Evolutionary conservation across 192 early-diverging fungal species (phyloP), one percentile per base, ranked within the genome.

Genomic region (Coemansia sp.): DNA sequence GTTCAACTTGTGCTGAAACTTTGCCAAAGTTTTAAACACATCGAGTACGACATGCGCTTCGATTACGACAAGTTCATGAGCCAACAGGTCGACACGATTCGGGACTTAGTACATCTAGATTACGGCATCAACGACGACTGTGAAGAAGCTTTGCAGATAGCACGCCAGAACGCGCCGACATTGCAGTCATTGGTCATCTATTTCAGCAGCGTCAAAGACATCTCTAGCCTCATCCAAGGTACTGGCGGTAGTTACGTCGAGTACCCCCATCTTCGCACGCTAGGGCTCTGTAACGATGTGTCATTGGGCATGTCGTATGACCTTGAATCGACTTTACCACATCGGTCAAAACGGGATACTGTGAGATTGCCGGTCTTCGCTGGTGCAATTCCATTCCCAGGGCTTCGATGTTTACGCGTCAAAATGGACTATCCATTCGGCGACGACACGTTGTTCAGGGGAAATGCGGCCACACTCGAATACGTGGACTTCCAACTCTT

Each of bases 401-500:
- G 17, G 15, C 58, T 60, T 5, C 58, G 58, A 8, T 34, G 58
- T 15, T 14, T 60, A 34, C 1, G 34, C 14, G 19, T 60, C n/a
- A 14, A 19, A 14, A 36, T 36, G 1, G 29, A 36, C n/a, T 60
- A 60, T 15, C 58, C 34, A 19, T 60, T 60, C 27, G 32, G 31
- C 58, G 58, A 60, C 10, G 58, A 60, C n/a, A 34, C 7, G 19
- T 17, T 60, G 53, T 60, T 60, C 3, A 32, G 58, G 17, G 58
- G 58, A 9, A 60, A 34, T 14, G 5, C 58, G 0, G 15, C 31
- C 2, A 36, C 58, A 2, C 58, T 60, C 8, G 34, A 60, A 17
- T 60, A 19, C 58, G 36, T 60, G 58, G n/a, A 32, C 34, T 17
- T 60, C 4, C 7, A 60, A 1, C 58, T 60, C 15, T 19, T 36